Evolutionary conservation across 192 early-diverging fungal genomes (phyloP).

Genomic region (Backusella australiensis): DNA sequence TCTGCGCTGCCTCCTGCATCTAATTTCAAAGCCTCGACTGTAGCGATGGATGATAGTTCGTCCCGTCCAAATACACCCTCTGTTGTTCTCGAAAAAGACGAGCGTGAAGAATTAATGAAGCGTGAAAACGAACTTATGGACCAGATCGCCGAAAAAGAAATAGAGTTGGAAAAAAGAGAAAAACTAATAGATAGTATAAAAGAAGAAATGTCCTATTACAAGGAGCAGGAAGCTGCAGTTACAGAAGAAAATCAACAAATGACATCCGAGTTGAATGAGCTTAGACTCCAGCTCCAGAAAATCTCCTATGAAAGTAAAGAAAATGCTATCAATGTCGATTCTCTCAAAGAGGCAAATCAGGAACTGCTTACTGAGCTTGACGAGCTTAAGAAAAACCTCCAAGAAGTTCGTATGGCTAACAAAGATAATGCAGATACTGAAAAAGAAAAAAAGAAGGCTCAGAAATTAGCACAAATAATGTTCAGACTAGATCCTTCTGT

Average conservation of each 20-base stretch:
- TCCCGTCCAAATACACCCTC: slow-evolving; percentile 77
- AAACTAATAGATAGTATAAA: slow-evolving; percentile 63
- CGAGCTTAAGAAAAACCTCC: slow-evolving; percentile 64
- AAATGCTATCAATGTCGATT: slow-evolving; percentile 82
- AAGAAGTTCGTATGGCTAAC: slow-evolving; percentile 52
- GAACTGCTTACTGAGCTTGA: slow-evolving; percentile 80
- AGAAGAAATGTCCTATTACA: slow-evolving; percentile 75
- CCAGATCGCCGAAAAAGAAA: slow-evolving; percentile 89
- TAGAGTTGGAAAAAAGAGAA: slow-evolving; percentile 67
- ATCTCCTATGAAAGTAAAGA: slow-evolving; percentile 88
- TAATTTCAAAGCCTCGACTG: slow-evolving; percentile 10
- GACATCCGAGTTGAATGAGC: slow-evolving; percentile 66
- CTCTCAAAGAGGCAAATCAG: slow-evolving; percentile 80
- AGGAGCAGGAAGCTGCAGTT: slow-evolving; percentile 56
- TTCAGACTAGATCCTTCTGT: slow-evolving; percentile 78
- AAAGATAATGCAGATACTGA: slow-evolving; percentile 58
- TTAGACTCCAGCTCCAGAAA: slow-evolving; percentile 87
- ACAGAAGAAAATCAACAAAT: slow-evolving; percentile 75
- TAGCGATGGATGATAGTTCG: slow-evolving; percentile 44
- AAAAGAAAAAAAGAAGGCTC: slow-evolving; percentile 78
- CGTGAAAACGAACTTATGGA: slow-evolving; percentile 97
- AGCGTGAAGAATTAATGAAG: slow-evolving; percentile 90
- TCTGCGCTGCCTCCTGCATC: slow-evolving; percentile 37
- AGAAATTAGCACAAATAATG: slow-evolving; percentile 89
- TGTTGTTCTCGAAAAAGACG: slow-evolving; percentile 77